Base-by-base conservation (phyloP, 257 asterid species). In the Linaria vulgaris region DNA sequence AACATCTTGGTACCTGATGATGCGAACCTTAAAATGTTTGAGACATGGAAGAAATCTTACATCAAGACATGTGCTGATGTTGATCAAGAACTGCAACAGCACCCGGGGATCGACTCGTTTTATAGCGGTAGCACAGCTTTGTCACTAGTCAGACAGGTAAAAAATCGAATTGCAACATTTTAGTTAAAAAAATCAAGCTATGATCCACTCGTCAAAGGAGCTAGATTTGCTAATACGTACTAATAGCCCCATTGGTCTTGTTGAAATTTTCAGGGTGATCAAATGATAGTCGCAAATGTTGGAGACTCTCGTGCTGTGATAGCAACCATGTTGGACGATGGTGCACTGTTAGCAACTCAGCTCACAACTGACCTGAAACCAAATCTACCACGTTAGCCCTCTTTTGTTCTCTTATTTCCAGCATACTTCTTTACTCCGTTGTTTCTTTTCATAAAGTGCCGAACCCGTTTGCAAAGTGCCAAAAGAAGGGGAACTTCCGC, bases 261-360 rank as follows among this genome's bases (percentile, higher is more conserved):
- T n/a, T n/a, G n/a, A n/a, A 16, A 21, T 67, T 63, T 67, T 17
- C 74, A 88, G 95, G 96, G 87, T 41, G 80, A 86, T 76, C 49
- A 78, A 1, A 46, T 89, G 67, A 73, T 75, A 13, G 71, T 86
- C 11, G 95, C 91, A 25, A 86, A 86, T 13, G 78, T 86, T 41
- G 96, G 96, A 47, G 96, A 89, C 63, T 89, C 94, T 1, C 70
- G 96, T 57, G 91, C 94, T 15, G 94, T 89, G 22, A 70, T 89
- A 51, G 96, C 88, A 53, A 82, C 90, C 3, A 65, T 66, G 48
- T 63, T 67, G 20, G 87, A 79, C 6, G 86, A 81, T 39, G 86
- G 94, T 20, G 46, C 53, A 27, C 64, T 86, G 68, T 63, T 74
- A 61, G 82, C 96, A 9, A 64, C 79, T 70, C 94, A 86, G 77